Base-by-base conservation (phyloP, 345 rosid species). In the Alliaria petiolata region DNA sequence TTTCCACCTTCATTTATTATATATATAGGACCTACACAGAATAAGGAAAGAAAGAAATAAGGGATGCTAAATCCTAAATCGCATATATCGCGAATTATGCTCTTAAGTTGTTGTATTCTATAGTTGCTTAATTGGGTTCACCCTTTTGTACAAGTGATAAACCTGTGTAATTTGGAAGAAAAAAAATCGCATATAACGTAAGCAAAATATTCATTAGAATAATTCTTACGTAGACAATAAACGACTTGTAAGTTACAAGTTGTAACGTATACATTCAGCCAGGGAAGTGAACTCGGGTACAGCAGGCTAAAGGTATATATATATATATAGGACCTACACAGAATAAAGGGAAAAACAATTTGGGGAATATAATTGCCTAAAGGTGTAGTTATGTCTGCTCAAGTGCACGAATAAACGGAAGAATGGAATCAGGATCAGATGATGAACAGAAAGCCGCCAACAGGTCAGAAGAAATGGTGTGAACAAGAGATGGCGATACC, bases 381-480 rank as follows among this genome's bases (percentile, higher is more conserved):
- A n/a, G 57, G 60, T 69, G 31, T 56, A 45, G 7, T 47, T 33
- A 59, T 40, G 58, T 16, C 40, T 59, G 43, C 10, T 67, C 69
- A 53, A 72, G 16, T 44, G 60, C 70, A 8, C 62, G 69, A 68
- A 74, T 67, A 73, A 74, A 57, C 7, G 72, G 70, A 60, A 69
- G 68, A 67, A 85, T 57, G 34, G 81, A 81, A 43, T 76, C 85
- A 45, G 84, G 70, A 68, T 74, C 76, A 14, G 81, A 80, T 36
- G 82, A 79, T 40, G 83, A 74, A 61, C 87, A 81, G 63, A 70
- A 74, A 12, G 82, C 70, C 40, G 79, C 81, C 55, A 33, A 76
- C 46, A 92, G 79, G 69, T 84, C 81, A 20, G 65, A 66, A 62
- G 70, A 71, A 47, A 89, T 64, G 45, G 15, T 76, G 35, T 57